Percentiles rank a stretch among this genome's conserved stretches.
phyloP scores from a whole-genome alignment of 371 early-diverging fungal genomes.

The Mortierella sp. region DNA sequence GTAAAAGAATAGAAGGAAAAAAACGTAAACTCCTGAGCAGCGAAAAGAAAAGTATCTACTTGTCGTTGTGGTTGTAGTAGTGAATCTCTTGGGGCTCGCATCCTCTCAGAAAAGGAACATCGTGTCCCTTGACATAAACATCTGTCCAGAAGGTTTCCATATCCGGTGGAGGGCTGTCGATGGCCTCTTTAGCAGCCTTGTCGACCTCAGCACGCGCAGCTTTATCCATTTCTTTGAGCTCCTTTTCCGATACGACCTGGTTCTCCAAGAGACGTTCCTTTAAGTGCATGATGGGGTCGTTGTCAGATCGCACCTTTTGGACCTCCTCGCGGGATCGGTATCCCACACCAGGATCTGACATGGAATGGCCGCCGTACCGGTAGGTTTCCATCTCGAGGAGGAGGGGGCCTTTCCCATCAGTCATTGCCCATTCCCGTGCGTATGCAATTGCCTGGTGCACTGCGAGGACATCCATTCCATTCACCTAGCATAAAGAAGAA shows the following conservation, averaged over 20 bases:
- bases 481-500: constrained; percentile 64
- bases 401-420: constrained; percentile 92
- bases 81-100: constrained; percentile 82
- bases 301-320: constrained; percentile 94
- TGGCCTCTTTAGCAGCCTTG: constrained; percentile 86
- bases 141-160: constrained; percentile 84
- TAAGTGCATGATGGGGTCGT: constrained; percentile 94
- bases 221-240: constrained; percentile 95
- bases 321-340: constrained; percentile 98
- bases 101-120: constrained; percentile 84
- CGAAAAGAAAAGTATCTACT: too few relatives aligned
- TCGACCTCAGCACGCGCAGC: constrained; percentile 89
- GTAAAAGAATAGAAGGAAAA: too few relatives aligned
- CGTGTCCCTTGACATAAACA: constrained; percentile 85
- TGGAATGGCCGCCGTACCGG: constrained; percentile 99
- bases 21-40: too few relatives aligned
- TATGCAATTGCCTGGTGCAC: constrained; percentile 89
- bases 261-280: constrained; percentile 84
- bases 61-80: constrained; percentile 56
- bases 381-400: constrained; percentile 98
- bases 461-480: constrained; percentile 98
- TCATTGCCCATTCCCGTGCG: constrained; percentile 87
- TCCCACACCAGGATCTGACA: constrained; percentile 99
- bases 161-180: constrained; percentile 87
- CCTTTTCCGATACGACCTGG: constrained; percentile 84